Evolutionary conservation across 2,329 filamentous ascomycete species (phyloP).

Genomic region (Ascomycota sp.): DNA sequence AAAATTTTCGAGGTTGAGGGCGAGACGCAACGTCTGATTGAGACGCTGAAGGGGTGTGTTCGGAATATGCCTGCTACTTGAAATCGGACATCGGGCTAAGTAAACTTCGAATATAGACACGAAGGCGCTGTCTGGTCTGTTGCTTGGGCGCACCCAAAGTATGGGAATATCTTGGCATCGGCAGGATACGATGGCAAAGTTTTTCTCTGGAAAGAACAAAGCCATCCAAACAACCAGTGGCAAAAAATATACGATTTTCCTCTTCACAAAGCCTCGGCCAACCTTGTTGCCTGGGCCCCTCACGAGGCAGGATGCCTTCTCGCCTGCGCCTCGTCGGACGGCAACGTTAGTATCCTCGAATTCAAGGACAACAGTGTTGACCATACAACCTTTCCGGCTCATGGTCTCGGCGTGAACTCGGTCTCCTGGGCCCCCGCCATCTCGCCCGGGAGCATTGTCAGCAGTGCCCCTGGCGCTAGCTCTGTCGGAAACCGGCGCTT

Average conservation of each 20-base stretch:
- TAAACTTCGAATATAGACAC: constrained; percentile 35
- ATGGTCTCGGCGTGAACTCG: constrained; percentile 85
- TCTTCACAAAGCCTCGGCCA: constrained; percentile 87
- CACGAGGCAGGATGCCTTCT: constrained; percentile 90
- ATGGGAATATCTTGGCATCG: constrained; percentile 91
- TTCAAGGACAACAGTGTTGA: constrained; percentile 93
- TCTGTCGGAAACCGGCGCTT: constrained; percentile 55
- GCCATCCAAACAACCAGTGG: constrained; percentile 37
- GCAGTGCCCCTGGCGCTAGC: constrained; percentile 40
- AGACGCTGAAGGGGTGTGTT: constrained; percentile 74
- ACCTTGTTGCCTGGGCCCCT: constrained; percentile 93
- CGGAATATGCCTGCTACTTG: no score
- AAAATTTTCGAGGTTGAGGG: constrained; percentile 98
- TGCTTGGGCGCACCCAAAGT: constrained; percentile 95
- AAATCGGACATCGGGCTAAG: neutral
- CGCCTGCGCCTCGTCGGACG: constrained; percentile 84
- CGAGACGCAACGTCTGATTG: constrained; percentile 70
- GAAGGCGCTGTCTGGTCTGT: constrained; percentile 97
- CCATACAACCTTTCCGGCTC: constrained; percentile 74
- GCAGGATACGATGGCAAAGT: constrained; percentile 96
- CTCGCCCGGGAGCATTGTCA: constrained; percentile 66
- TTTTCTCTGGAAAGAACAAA: constrained; percentile 89
- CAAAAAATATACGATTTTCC: constrained; percentile 84
- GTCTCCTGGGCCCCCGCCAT: constrained; percentile 88
- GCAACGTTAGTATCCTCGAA: constrained; percentile 81